Conservation (phyloP, 495 filamentous ascomycete genomes). For the Antarctomyces pellizariae region DNA sequence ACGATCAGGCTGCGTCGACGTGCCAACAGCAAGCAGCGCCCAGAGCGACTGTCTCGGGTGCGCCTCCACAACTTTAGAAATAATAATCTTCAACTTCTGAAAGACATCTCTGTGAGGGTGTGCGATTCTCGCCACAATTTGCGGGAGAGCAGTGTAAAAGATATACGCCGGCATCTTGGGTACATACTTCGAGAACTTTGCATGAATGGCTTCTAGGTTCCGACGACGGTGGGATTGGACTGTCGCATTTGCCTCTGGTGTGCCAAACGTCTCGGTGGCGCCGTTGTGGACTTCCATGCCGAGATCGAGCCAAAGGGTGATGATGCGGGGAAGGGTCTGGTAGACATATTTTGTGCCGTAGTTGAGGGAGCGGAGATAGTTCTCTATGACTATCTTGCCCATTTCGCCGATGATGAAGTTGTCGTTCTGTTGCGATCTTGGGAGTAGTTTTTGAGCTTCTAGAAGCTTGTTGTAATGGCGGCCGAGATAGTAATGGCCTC, state of each 20-base stretch:
- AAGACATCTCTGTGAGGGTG: conserved; percentile 62
- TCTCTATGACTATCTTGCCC: conserved; percentile 76
- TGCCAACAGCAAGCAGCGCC: conserved; percentile 66
- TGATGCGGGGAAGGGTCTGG: conserved; percentile 67
- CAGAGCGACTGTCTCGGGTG: conserved; percentile 87
- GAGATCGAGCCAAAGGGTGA: conserved; percentile 88
- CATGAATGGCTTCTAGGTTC: conserved; percentile 47
- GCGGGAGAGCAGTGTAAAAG: conserved; percentile 79
- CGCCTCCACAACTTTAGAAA: conserved; percentile 51
- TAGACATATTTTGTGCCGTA: conserved; percentile 89
- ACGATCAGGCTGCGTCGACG: conserved; percentile 26
- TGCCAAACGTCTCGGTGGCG: conserved; percentile 41
- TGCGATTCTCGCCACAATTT: conserved; percentile 78
- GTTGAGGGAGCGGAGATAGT: conserved; percentile 65
- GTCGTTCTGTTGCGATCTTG: conserved; percentile 34
- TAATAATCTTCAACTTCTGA: conserved; percentile 47
- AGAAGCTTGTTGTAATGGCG: conserved; percentile 94
- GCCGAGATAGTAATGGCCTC: conserved; percentile 88
- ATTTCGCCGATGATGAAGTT: conserved; percentile 48
- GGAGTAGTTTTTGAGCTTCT: conserved; percentile 63
- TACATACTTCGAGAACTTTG: conserved; percentile 48
- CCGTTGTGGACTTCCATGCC: conserved; percentile 46
- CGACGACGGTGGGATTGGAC: conserved; percentile 21
- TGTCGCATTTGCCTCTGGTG: conserved; percentile 30
- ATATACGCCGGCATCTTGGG: conserved; percentile 59